Conservation (phyloP, 768 basidiomycete species). For the Paxillus ammoniavirescens region DNA sequence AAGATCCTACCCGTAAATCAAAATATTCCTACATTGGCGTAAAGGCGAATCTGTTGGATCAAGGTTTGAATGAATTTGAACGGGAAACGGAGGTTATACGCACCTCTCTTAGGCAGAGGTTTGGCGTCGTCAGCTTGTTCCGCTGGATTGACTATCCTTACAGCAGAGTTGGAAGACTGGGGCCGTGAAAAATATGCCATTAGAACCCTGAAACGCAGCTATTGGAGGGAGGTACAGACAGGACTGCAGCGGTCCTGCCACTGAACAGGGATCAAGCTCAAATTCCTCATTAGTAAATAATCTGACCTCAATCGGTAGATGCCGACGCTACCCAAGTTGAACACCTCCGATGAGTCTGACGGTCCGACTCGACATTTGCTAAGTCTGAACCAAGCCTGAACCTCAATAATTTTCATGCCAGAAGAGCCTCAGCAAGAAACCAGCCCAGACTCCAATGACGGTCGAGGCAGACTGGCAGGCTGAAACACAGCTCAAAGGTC, state of each 20-base stretch:
- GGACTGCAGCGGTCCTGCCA: neutral
- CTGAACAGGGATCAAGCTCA: neutral
- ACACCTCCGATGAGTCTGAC: too few relatives aligned
- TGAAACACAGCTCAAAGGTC: neutral
- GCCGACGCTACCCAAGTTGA: neutral
- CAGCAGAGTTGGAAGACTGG: slow-evolving; percentile 54
- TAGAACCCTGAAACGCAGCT: slow-evolving; percentile 6
- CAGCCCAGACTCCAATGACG: too few relatives aligned
- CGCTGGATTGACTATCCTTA: slow-evolving; percentile 70
- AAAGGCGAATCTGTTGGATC: slow-evolving; percentile 55
- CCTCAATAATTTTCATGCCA: too few relatives aligned
- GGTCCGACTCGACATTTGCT: too few relatives aligned
- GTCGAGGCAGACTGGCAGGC: neutral
- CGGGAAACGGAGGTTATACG: slow-evolving; percentile 18
- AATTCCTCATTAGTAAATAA: slow-evolving; percentile 13
- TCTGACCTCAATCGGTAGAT: slow-evolving; percentile 12
- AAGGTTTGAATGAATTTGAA: slow-evolving; percentile 9
- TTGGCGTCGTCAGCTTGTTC: slow-evolving; percentile 41
- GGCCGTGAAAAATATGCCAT: slow-evolving; percentile 76
- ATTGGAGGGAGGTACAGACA: neutral
- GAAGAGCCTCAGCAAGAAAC: too few relatives aligned
- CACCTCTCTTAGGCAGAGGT: slow-evolving; percentile 54
- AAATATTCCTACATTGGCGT: slow-evolving; percentile 86
- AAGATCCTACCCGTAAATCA: slow-evolving; percentile 77
- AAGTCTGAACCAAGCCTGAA: too few relatives aligned